A percentile compares a stretch with the other conserved stretches of the same genome.
Evolutionary conservation across 805 yeast species (phyloP).

Genomic region (Metschnikowia gelsemii): DNA sequence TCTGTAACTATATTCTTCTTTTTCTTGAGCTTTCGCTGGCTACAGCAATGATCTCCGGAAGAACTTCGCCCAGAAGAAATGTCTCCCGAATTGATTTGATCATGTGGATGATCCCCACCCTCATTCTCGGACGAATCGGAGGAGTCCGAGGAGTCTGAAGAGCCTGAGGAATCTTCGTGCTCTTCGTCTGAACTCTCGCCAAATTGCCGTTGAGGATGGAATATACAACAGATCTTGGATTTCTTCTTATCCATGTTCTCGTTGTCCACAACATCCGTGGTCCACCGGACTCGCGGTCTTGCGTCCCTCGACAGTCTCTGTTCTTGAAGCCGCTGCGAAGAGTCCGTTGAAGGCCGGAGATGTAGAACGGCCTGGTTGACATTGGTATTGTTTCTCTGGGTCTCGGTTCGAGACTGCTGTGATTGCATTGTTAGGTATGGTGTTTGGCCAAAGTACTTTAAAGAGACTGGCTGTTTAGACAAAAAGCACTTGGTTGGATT

Average conservation of each 20-base stretch:
- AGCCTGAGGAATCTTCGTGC: conserved; percentile 31
- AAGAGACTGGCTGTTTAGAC: no score
- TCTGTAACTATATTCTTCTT: conserved; percentile 23
- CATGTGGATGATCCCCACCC: no score
- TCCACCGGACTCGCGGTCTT: conserved; percentile 69
- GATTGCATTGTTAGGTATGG: conserved; percentile 3
- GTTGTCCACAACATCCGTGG: conserved; percentile 83
- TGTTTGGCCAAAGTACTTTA: neutral
- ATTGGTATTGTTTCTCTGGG: conserved; percentile 1
- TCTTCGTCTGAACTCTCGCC: conserved; percentile 42
- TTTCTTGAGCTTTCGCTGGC: conserved; percentile 21
- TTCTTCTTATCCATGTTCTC: conserved; percentile 87
- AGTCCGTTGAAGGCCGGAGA: conserved; percentile 16
- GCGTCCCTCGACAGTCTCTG: neutral
- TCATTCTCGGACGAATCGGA: no score
- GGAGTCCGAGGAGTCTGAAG: conserved; percentile 27
- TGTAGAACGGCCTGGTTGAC: conserved; percentile 16
- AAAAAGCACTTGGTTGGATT: no score
- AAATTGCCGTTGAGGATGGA: conserved; percentile 69
- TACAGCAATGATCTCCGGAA: conserved; percentile 25
- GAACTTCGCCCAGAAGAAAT: neutral
- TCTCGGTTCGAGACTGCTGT: conserved; percentile 6
- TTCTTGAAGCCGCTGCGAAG: neutral
- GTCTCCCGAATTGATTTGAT: neutral
- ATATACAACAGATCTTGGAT: conserved; percentile 86